These are phyloP conservation scores for Cutaneotrichosporon cyanovorans DNA, from an alignment of 1,284 basidiomycete species.

Conservation along the genomic window DNA sequence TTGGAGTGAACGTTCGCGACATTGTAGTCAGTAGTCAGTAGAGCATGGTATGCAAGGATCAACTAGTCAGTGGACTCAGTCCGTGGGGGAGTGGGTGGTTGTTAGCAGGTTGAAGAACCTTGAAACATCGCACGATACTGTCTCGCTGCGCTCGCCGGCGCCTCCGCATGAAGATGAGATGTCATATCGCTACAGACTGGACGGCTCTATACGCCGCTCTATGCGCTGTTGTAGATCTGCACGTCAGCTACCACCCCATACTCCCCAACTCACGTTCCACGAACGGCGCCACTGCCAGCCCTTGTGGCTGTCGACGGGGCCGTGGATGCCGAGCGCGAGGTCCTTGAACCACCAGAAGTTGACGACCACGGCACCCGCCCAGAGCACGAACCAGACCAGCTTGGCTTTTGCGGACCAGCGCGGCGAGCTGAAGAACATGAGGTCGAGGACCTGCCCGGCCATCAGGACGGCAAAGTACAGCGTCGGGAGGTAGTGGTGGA, in stretches of 20 bases:
- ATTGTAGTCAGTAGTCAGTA: too few relatives aligned
- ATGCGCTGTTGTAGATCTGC: constrained; percentile 23
- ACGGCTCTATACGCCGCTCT: too few relatives aligned
- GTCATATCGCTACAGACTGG: too few relatives aligned
- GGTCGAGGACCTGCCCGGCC: constrained; percentile 82
- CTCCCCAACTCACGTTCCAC: constrained; percentile 36
- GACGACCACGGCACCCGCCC: constrained; percentile 57
- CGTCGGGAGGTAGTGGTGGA: constrained; percentile 64
- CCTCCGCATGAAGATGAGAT: too few relatives aligned
- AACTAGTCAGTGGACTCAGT: too few relatives aligned
- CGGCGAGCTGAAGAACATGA: constrained; percentile 72
- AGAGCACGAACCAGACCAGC: constrained; percentile 60
- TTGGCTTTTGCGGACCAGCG: constrained; percentile 60
- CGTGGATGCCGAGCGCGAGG: constrained; percentile 80
- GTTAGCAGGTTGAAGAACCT: too few relatives aligned
- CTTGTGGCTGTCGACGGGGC: constrained; percentile 69
- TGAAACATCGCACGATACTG: too few relatives aligned
- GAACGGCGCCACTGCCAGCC: constrained; percentile 64
- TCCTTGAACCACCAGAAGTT: constrained; percentile 93
- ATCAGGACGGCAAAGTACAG: constrained; percentile 93
- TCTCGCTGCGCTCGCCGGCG: too few relatives aligned
- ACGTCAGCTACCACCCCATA: neutral
- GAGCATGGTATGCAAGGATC: too few relatives aligned
- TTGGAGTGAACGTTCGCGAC: too few relatives aligned
- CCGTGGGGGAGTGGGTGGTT: too few relatives aligned